Evolutionary conservation across 805 yeast species (phyloP).

Genomic region (Schwanniomyces yamadae): DNA sequence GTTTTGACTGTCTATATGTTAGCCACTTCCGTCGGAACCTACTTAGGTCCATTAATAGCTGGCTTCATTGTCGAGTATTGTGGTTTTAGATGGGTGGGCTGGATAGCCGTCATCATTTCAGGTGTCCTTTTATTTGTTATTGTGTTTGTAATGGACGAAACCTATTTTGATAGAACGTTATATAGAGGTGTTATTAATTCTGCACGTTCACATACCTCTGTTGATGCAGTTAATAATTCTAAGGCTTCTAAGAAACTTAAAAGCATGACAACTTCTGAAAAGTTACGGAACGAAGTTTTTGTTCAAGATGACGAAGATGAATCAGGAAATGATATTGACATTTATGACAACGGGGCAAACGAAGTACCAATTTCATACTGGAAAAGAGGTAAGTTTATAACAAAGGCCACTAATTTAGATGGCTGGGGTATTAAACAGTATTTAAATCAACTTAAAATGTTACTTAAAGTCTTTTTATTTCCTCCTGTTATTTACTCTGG

Average conservation of each 20-base stretch:
- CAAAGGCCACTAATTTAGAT: constrained; percentile 32
- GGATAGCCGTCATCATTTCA: constrained; percentile 46
- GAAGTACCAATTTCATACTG: constrained; percentile 27
- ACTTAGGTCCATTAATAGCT: constrained; percentile 58
- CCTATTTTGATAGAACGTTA: constrained; percentile 42
- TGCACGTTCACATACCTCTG: not conserved
- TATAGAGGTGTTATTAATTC: constrained; percentile 14
- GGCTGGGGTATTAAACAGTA: constrained; percentile 45
- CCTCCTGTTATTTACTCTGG: constrained; percentile 40
- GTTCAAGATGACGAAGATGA: constrained; percentile 4
- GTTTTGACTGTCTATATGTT: constrained; percentile 53
- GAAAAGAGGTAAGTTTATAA: constrained; percentile 31
- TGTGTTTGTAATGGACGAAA: constrained; percentile 54
- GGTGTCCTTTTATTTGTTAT: constrained; percentile 40
- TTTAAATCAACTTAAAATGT: constrained; percentile 29
- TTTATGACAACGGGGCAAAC: constrained; percentile 23
- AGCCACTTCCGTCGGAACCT: constrained; percentile 54
- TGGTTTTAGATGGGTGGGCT: constrained; percentile 56
- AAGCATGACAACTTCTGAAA: constrained; percentile 1
- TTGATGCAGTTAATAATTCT: not conserved
- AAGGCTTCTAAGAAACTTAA: constrained; percentile 8
- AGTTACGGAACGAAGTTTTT: constrained; percentile 1
- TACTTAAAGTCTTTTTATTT: constrained; percentile 33
- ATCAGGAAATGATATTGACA: constrained; percentile 46
- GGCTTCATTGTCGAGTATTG: constrained; percentile 52